phyloP scores from a whole-genome alignment of 2,329 filamentous ascomycete genomes.

The Metarhizium humberi region DNA sequence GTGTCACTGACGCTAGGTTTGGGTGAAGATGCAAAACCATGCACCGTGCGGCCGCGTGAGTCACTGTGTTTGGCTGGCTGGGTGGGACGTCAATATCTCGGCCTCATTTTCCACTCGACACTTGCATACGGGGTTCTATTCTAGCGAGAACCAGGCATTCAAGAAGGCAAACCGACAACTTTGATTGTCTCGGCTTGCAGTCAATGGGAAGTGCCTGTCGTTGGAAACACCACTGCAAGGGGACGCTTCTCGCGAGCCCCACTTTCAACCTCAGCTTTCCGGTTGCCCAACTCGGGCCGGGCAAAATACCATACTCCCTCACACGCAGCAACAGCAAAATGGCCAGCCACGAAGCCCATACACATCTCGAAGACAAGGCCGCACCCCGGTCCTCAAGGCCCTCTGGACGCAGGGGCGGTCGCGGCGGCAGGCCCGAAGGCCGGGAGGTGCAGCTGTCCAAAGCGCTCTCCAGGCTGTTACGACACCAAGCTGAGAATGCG shows the following conservation, averaged over 20 bases:
- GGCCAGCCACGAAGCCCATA: constrained; percentile 6
- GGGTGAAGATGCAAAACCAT: too few species aligned
- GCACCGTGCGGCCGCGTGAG: too few species aligned
- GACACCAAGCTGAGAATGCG: constrained; percentile 47
- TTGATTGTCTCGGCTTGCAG: too few species aligned
- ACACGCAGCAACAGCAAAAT: not conserved
- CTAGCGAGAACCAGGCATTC: too few species aligned
- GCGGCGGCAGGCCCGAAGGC: constrained; percentile 20
- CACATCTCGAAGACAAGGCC: constrained; percentile 15
- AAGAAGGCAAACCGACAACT: too few species aligned
- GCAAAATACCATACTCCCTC: too few species aligned
- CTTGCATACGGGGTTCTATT: too few species aligned
- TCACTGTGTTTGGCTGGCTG: too few species aligned
- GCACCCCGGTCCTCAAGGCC: constrained; percentile 9
- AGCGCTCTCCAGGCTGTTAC: constrained; percentile 43
- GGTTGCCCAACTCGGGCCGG: too few species aligned
- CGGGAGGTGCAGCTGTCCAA: constrained; percentile 43
- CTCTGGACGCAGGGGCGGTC: constrained; percentile 12
- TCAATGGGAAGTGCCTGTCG: not conserved
- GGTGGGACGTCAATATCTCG: too few species aligned
- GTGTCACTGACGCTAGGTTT: too few species aligned
- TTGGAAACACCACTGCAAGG: not conserved
- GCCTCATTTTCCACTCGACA: too few species aligned
- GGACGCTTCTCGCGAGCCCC: not conserved
- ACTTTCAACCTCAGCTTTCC: not conserved